These are phyloP conservation scores for Phytophthora sansomeana DNA, from an alignment of 352 stramenopile species.

Conservation along the genomic window DNA sequence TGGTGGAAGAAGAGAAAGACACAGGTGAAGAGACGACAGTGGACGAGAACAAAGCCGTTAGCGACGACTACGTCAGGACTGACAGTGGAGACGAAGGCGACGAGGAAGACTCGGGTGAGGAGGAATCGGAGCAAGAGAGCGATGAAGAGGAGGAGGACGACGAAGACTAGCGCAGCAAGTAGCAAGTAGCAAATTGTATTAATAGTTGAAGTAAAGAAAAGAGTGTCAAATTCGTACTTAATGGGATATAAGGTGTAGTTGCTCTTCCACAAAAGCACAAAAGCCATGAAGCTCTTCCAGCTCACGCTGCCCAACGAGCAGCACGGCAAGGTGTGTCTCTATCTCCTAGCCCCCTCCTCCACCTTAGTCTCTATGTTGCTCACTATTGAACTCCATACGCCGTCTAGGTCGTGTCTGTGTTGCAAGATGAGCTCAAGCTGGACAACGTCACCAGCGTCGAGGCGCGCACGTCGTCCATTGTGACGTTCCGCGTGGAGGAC, in stretches of 20 bases:
- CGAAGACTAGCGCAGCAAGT: neutral
- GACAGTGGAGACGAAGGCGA: constrained; percentile 39
- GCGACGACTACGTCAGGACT: constrained; percentile 14
- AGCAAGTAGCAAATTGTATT: neutral
- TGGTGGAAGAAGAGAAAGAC: constrained; percentile 12
- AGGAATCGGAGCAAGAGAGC: constrained; percentile 18
- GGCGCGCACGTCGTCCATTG: constrained; percentile 86
- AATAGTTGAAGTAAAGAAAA: neutral
- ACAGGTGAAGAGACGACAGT: constrained; percentile 12
- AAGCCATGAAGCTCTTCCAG: constrained; percentile 88
- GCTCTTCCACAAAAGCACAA: too few relatives aligned
- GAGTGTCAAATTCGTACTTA: constrained; percentile 24
- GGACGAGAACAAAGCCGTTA: constrained; percentile 7
- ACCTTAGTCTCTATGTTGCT: neutral
- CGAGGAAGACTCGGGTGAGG: constrained; percentile 21
- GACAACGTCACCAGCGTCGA: constrained; percentile 88
- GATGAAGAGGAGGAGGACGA: constrained; percentile 16
- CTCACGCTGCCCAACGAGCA: constrained; percentile 88
- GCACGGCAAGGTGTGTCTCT: constrained; percentile 62
- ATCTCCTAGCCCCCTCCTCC: neutral
- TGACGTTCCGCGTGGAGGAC: constrained; percentile 88
- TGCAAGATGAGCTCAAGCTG: constrained; percentile 87
- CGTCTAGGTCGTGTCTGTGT: constrained; percentile 68
- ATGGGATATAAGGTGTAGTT: neutral
- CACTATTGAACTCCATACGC: neutral